phyloP scores from a whole-genome alignment of 306 rosid species.

The Glycine latifolia region DNA sequence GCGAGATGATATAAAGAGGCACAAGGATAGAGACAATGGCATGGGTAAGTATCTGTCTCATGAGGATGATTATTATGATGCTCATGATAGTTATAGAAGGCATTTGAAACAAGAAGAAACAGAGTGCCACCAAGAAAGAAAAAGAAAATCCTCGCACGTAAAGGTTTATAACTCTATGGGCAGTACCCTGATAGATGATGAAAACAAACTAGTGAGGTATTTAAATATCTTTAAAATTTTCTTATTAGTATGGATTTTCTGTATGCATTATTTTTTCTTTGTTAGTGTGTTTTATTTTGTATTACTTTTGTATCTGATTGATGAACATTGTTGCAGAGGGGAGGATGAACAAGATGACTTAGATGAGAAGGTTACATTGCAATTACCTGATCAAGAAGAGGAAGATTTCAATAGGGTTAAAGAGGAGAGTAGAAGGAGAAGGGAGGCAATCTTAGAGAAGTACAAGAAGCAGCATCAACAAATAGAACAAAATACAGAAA shows the following conservation, averaged over 20 bases:
- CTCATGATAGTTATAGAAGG: slow-evolving; percentile 57
- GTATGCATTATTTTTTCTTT: background rate
- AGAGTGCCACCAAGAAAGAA: slow-evolving; percentile 51
- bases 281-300: background rate
- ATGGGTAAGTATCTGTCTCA: slow-evolving; percentile 58
- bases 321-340: slow-evolving; percentile 53
- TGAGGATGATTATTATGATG: slow-evolving; percentile 52
- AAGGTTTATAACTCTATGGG: slow-evolving; percentile 10
- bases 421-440: slow-evolving; percentile 92
- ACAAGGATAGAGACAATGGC: slow-evolving; percentile 50
- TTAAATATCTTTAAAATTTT: background rate
- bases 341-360: slow-evolving; percentile 73
- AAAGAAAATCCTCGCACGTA: slow-evolving; percentile 45
- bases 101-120: slow-evolving; percentile 61
- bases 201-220: slow-evolving; percentile 57
- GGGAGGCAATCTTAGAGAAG: slow-evolving; percentile 89
- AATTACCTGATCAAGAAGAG: slow-evolving; percentile 83
- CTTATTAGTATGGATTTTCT: background rate
- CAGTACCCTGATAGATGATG: slow-evolving; percentile 23
- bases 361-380: slow-evolving; percentile 64
- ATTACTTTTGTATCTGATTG: slow-evolving; percentile 3
- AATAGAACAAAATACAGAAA: slow-evolving; percentile 47
- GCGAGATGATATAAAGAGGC: slow-evolving; percentile 58
- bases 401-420: slow-evolving; percentile 87
- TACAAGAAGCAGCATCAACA: slow-evolving; percentile 71